Conservation (phyloP, 129 eudicot genomes). For the Smallanthus sonchifolius region DNA sequence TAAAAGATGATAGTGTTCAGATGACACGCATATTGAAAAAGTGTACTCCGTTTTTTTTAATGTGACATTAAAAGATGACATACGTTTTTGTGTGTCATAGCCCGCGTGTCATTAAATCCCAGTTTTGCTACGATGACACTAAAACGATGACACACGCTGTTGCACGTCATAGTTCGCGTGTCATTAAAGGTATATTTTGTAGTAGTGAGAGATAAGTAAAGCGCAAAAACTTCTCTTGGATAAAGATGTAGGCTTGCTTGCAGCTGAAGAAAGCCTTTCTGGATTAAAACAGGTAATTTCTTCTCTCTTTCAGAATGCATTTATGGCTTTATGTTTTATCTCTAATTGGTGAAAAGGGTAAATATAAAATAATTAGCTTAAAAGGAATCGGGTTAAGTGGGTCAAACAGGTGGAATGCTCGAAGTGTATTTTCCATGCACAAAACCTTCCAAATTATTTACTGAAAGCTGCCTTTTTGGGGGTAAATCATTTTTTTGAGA, state of each 20-base stretch:
- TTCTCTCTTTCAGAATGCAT: neutral
- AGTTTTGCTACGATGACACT: too few species aligned
- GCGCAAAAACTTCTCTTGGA: constrained; percentile 63
- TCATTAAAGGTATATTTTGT: too few species aligned
- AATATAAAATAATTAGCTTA: neutral
- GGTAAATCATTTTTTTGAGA: too few species aligned
- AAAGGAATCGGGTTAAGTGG: neutral
- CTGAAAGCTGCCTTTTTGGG: too few species aligned
- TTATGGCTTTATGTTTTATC: neutral
- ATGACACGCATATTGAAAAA: too few species aligned
- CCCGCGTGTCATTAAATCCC: too few species aligned
- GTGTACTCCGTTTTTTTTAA: too few species aligned
- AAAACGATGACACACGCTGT: too few species aligned
- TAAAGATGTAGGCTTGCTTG: constrained; percentile 71
- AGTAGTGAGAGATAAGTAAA: constrained; percentile 47
- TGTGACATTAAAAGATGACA: too few species aligned
- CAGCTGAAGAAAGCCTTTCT: constrained; percentile 75
- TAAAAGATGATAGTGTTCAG: too few species aligned
- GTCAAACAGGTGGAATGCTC: neutral
- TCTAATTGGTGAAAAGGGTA: neutral
- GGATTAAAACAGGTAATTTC: constrained; percentile 69
- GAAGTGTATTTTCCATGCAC: constrained; percentile 19
- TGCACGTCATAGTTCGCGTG: too few species aligned
- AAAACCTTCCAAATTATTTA: neutral
- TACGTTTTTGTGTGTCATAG: too few species aligned